phyloP scores from a whole-genome alignment of 2,329 filamentous ascomycete species.

The Aschersonia sp. region DNA sequence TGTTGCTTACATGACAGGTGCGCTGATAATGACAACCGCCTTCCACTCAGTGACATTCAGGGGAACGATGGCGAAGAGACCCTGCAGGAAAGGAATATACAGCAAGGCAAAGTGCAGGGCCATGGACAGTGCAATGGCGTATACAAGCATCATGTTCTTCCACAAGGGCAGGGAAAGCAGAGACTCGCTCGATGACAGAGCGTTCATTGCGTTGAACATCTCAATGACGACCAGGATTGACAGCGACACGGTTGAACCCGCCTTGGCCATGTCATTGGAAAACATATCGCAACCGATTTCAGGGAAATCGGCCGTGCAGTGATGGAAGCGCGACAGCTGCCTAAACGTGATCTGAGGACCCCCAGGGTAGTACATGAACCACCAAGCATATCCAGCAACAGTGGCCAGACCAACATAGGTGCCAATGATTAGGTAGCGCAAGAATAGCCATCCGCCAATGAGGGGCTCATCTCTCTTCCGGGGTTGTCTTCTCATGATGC shows the following conservation, averaged over 20 bases:
- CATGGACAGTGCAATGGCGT: slow-evolving; percentile 89
- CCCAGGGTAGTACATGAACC: slow-evolving; percentile 90
- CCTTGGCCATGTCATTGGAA: slow-evolving; percentile 67
- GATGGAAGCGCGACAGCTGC: slow-evolving; percentile 86
- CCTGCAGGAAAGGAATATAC: slow-evolving; percentile 80
- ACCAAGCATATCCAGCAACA: slow-evolving; percentile 97
- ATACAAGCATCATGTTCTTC: slow-evolving; percentile 97
- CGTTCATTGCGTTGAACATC: slow-evolving; percentile 99
- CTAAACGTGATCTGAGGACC: slow-evolving; percentile 86
- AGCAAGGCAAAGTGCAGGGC: slow-evolving; percentile 84
- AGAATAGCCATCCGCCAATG: slow-evolving; percentile 91
- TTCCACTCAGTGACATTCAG: slow-evolving; percentile 81
- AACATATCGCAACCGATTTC: slow-evolving; percentile 92
- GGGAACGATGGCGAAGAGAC: slow-evolving; percentile 80
- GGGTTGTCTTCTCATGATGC: slow-evolving; percentile 88
- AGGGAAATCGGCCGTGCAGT: slow-evolving; percentile 71
- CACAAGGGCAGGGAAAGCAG: slow-evolving; percentile 88
- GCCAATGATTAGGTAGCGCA: slow-evolving; percentile 92
- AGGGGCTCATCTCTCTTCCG: slow-evolving; percentile 86
- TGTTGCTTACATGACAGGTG: slow-evolving; percentile 71
- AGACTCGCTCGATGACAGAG: slow-evolving; percentile 86
- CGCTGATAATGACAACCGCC: slow-evolving; percentile 76
- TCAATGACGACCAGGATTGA: slow-evolving; percentile 92
- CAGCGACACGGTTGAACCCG: slow-evolving; percentile 84
- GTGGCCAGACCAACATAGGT: slow-evolving; percentile 90